A percentile compares a stretch with the other conserved stretches of the same genome.
These are phyloP conservation scores for Capsicum pubescens DNA, from an alignment of 257 asterid species.

Conservation along the genomic window DNA sequence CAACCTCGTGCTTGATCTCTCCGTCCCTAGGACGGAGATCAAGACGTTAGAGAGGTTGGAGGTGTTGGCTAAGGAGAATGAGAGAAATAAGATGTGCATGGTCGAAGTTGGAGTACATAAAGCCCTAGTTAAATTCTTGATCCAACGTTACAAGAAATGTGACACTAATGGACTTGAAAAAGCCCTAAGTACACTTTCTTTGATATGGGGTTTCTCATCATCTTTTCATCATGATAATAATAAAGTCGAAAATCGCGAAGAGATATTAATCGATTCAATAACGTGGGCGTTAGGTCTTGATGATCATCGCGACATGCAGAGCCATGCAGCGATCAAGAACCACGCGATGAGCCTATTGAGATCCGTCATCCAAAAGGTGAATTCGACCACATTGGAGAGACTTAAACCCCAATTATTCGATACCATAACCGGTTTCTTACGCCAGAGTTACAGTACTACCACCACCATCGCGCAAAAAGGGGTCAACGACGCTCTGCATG, in stretches of 20 bases:
- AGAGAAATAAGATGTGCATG: conserved; percentile 40
- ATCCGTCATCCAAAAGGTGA: conserved; percentile 30
- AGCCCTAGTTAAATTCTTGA: conserved; percentile 31
- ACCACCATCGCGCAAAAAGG: conserved; percentile 26
- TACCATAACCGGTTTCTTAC: conserved; percentile 23
- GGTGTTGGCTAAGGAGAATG: conserved; percentile 45
- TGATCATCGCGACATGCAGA: neutral
- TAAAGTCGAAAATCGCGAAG: conserved; percentile 21
- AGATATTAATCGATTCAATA: conserved; percentile 41
- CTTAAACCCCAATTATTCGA: conserved; percentile 48
- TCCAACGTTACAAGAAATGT: conserved; percentile 34
- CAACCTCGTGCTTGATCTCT: conserved; percentile 44
- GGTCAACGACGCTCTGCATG: conserved; percentile 40
- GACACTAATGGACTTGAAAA: conserved; percentile 38
- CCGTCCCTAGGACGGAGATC: conserved; percentile 30
- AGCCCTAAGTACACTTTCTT: conserved; percentile 43
- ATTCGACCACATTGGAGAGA: conserved; percentile 31
- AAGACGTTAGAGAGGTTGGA: conserved; percentile 47
- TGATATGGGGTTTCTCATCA: conserved; percentile 19
- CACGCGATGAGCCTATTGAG: conserved; percentile 18
- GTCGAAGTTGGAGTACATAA: conserved; percentile 43
- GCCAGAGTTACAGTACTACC: neutral
- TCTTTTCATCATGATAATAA: neutral
- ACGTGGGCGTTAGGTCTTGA: conserved; percentile 44
- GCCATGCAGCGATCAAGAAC: neutral